Conservation (phyloP, 257 asterid species). For the Cynanchum wilfordii region DNA sequence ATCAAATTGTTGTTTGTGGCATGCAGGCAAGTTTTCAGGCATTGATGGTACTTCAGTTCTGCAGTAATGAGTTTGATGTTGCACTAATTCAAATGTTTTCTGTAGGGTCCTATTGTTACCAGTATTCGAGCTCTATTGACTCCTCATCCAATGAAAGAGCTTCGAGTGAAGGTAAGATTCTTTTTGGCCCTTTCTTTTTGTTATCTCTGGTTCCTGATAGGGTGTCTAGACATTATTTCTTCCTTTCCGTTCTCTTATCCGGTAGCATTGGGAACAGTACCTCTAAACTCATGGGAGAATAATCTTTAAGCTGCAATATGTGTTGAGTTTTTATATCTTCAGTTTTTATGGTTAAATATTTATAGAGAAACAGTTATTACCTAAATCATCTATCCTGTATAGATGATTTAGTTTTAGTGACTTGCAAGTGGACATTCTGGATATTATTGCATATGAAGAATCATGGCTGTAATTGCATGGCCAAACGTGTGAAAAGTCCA, state of each 20-base stretch:
- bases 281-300: not conserved
- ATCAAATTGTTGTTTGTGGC: constrained; percentile 93
- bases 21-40: constrained; percentile 56
- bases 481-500: not conserved
- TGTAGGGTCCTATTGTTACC: constrained; percentile 86
- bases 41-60: constrained; percentile 17
- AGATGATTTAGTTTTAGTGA: not conserved
- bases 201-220: not conserved
- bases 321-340: not conserved
- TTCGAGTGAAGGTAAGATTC: constrained; percentile 78
- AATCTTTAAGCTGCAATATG: not conserved
- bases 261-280: not conserved
- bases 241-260: not conserved
- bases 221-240: not conserved
- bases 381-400: not conserved
- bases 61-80: constrained; percentile 1
- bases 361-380: not conserved
- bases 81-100: constrained; percentile 13
- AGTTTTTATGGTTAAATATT: not conserved
- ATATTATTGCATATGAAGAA: not conserved
- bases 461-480: not conserved
- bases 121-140: constrained; percentile 86
- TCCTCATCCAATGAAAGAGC: constrained; percentile 99
- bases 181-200: not conserved
- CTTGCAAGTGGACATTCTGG: not conserved